Percentiles rank a stretch among this genome's conserved stretches.
Conservation (phyloP, 805 yeast species). For the Vanderwaltozyma verrucispora region DNA sequence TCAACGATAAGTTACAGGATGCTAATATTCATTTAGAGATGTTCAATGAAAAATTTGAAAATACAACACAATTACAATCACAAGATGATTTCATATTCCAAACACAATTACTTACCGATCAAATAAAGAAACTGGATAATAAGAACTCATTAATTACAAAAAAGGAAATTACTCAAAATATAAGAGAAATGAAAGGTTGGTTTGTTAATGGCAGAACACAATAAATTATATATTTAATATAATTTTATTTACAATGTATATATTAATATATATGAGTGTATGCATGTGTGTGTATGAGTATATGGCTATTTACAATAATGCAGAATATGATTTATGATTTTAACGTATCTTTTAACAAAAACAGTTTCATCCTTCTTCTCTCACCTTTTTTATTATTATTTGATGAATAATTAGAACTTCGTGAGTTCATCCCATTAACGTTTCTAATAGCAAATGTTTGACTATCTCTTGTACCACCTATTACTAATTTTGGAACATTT, state of each 20-base stretch:
- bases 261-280: too few relatives aligned
- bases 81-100: conserved; percentile 25
- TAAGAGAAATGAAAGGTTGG: conserved; percentile 35
- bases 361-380: neutral
- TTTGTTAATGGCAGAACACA: conserved; percentile 30
- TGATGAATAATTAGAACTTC: too few relatives aligned
- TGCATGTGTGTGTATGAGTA: too few relatives aligned
- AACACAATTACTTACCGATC: conserved; percentile 18
- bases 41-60: conserved; percentile 13
- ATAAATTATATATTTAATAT: neutral
- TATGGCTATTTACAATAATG: neutral
- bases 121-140: conserved; percentile 3
- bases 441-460: neutral
- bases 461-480: neutral
- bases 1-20: conserved; percentile 22
- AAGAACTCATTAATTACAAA: neutral
- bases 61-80: conserved; percentile 11
- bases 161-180: neutral
- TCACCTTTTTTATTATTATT: neutral
- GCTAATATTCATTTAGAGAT: conserved; percentile 25
- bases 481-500: too few relatives aligned
- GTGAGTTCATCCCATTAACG: too few relatives aligned
- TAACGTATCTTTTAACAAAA: neutral
- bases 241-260: too few relatives aligned
- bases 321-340: neutral